Conservation (phyloP, 768 basidiomycete species). For the Sarcodon aspratus region DNA sequence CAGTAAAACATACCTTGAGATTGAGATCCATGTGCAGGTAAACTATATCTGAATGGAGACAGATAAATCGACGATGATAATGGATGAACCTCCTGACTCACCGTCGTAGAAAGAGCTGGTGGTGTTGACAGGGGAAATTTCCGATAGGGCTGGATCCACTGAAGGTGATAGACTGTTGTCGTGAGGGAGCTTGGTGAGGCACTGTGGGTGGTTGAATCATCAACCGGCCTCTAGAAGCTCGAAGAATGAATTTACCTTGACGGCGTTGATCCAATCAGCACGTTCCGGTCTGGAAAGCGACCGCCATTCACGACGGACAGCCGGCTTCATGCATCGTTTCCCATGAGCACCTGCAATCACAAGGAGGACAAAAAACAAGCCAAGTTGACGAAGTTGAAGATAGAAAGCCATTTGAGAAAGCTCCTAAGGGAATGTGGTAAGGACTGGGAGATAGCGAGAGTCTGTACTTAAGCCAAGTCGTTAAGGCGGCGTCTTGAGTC, state of each 20-base stretch:
- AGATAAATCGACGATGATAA: neutral
- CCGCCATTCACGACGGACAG: conserved; percentile 14
- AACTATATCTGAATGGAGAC: conserved; percentile 4
- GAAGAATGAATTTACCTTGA: conserved; percentile 8
- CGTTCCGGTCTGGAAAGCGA: conserved; percentile 5
- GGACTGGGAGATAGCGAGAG: too few relatives aligned
- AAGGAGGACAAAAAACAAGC: too few relatives aligned
- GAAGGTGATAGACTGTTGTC: neutral
- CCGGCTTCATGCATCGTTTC: conserved; percentile 6
- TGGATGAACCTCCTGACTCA: neutral
- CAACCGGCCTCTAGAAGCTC: too few relatives aligned
- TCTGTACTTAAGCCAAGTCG: too few relatives aligned
- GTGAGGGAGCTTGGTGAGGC: neutral
- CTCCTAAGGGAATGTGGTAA: too few relatives aligned
- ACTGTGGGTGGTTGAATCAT: neutral
- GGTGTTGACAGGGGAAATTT: neutral
- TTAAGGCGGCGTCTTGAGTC: too few relatives aligned
- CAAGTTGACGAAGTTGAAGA: too few relatives aligned
- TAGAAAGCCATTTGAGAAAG: too few relatives aligned
- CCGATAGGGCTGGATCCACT: neutral
- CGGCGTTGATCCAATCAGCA: conserved; percentile 13
- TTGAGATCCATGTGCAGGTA: conserved; percentile 17
- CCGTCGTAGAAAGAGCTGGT: conserved; percentile 3
- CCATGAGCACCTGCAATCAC: too few relatives aligned
- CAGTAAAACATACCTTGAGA: conserved; percentile 2